Evolutionary conservation across 139 green algal genomes (phyloP), one percentile per base, ranked within the genome.

Genomic region (Mesostigma viride): DNA sequence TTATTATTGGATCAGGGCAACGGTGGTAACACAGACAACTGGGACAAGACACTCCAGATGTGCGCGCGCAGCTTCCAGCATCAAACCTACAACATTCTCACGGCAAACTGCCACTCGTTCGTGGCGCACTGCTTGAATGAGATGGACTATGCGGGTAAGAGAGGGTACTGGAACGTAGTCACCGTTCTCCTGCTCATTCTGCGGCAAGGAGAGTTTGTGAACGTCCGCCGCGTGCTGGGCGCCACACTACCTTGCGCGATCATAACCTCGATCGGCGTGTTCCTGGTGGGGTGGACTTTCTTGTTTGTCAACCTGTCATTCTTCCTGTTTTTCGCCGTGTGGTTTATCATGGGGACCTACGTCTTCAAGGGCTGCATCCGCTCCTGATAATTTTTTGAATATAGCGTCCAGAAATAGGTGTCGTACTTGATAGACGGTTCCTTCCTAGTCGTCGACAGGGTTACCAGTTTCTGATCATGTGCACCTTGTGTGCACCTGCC

Each of bases 91-190:
- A 77, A 77, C 31, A 63, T 77, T 35, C 74, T 77, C 40, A 77
- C 66, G 8, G 33, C 22, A 27, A 77, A 77, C 36, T 77, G 71
- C 44, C 71, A 77, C 36, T 77, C 71, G 0, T 77, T 77, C 47
- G 71, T 70, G 26, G 71, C 66, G 3, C 17, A 33, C 45, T 70
- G 53, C 58, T 48, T 77, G 8, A 75, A 77, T 31, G 27, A 17
- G n/a, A 70, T 75, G 65, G 66, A 63, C 0, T 77, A 77, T 27
- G 35, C 31, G 2, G 53, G 66, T 3, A 30, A 62, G 3, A 14
- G 40, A 17, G 44, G 5, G 3, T 33, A 64, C 33, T 77, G 71
- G 71, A 77, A 77, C 57, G 36, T 74, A 5, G 65, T 69, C 6
- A 34, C 46, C 31, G 27, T 77, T 31, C 67, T 30, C 8, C 24